Base-by-base conservation (phyloP, 2,329 filamentous ascomycete species). In the Didymella pinodella region DNA sequence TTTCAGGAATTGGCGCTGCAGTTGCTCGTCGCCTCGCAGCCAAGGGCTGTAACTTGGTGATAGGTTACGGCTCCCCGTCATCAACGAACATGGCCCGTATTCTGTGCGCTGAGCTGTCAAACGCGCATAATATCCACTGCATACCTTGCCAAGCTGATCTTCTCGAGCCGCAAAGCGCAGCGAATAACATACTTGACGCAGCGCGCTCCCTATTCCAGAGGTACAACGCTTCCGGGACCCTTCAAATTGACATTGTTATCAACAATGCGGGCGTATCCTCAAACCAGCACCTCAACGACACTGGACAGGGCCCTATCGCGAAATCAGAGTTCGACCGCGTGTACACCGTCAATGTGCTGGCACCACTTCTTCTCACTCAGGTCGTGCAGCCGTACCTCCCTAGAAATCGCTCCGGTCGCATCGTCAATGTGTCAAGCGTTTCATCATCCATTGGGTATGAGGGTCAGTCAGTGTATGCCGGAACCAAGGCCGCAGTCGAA, bases 401-500 rank as follows among this genome's bases (percentile, higher is more conserved):
- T 7, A 38, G 18, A 7, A 6, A 38, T 20, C 36, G 87, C 62
- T 86, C 80, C 22, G 86, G 86, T 1, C 79, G 86, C 11, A 82
- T 89, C 54, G 79, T 89, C 32, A 88, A 87, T 61, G 70, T 88
- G 26, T 84, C 80, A 48, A 38, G 36, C 36, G n/a, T 38, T 18
- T 18, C 36, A 20, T 18, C 36, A 1, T 38, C 36, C 5, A 38
- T 38, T 7, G 36, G 86, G 0, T 85, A 86, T 65, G 71, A 76
- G 14, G 80, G 79, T 4, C 85, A 88, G 68, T 81, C 80, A 14
- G 80, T 87, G 31, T 88, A 88, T 63, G 85, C 84, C 3, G 85
- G 85, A 1, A 86, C 85, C 1, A 89, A 89, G 68, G 86, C 85
- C 0, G 86, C 86, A 0, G 66, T 89, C 4, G 86, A 89, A 66